A percentile compares a stretch with the other conserved stretches of the same genome.
Conservation (phyloP, 352 stramenopile genomes). For the Pythium utonaiense region DNA sequence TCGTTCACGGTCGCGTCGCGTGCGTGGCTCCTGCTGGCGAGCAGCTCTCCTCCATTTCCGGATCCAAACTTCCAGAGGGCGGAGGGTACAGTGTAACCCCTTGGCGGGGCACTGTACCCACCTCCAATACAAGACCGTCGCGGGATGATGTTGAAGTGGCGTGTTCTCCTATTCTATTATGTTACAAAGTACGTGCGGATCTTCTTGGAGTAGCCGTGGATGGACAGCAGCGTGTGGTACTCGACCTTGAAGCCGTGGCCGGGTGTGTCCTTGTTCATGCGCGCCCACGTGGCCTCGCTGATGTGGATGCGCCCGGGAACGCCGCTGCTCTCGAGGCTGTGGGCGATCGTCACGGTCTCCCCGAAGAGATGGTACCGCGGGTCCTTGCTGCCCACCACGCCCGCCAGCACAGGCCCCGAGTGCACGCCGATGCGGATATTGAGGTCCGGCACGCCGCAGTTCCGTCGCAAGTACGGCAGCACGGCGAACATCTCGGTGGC, state of each 20-base stretch:
- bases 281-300: slow-evolving; percentile 70
- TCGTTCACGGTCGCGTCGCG: neutral
- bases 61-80: no score
- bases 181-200: slow-evolving; percentile 77
- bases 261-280: slow-evolving; percentile 81
- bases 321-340: slow-evolving; percentile 78
- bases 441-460: slow-evolving; percentile 72
- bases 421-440: slow-evolving; percentile 88
- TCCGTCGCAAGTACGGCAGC: slow-evolving; percentile 52
- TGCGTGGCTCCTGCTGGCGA: no score
- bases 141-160: neutral
- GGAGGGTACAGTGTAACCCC: neutral
- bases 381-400: slow-evolving; percentile 81
- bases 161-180: slow-evolving; percentile 23
- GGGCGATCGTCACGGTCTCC: slow-evolving; percentile 80
- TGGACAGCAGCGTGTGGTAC: slow-evolving; percentile 78
- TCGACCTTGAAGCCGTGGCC: slow-evolving; percentile 80
- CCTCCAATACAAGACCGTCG: neutral
- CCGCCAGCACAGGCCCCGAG: slow-evolving; percentile 73
- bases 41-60: no score
- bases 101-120: neutral
- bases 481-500: slow-evolving; percentile 74
- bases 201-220: slow-evolving; percentile 72
- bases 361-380: slow-evolving; percentile 85
- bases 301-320: slow-evolving; percentile 79